Base-by-base conservation (phyloP, 805 yeast genomes). In the Danielozyma ontarioensis region DNA sequence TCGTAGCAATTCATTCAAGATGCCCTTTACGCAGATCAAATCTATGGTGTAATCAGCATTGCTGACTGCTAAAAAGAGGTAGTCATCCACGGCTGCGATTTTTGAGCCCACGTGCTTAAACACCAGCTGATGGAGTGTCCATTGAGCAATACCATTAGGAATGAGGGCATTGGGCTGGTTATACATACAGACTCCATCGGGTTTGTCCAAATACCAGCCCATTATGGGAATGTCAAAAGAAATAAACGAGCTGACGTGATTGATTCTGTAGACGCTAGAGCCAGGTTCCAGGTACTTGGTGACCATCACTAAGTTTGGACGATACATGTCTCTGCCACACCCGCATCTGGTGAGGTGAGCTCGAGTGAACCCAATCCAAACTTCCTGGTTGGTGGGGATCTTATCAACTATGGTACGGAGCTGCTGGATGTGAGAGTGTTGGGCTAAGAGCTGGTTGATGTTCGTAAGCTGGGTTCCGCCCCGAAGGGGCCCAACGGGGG, bases 351-450 rank as follows among this genome's bases (percentile, higher is more conserved):
- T 39, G 11, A 64, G 36, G 34, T 65, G 69, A 3, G 69, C 68
- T 31, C 70, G 42, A 4, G 70, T 67, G 38, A 64, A 57, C 2
- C 68, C 68, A 3, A 61, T 33, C 62, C 62, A 64, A 33, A 72
- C 51, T 39, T 69, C 70, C 26, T 68, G 45, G 15, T 51, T 53
- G 17, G 39, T 36, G 1, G 58, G 41, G 7, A 42, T 28, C 16
- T 6, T 10, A 7, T 25, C n/a, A 13, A 10, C 13, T 13, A 23
- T 17, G 17, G 14, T 7, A 4, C 14, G 5, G 14, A 5, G 7
- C 17, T 25, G 16, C 16, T 7, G 27, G 10, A 4, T 5, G 5
- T 10, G 17, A 11, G 13, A 18, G 31, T 7, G 4, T 25, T 12
- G 4, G 25, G 33, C 28, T 7, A 46, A 34, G 6, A 41, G 35